Evolutionary conservation across 345 rosid species (phyloP).

Genomic region (Hibiscus mutabilis): DNA sequence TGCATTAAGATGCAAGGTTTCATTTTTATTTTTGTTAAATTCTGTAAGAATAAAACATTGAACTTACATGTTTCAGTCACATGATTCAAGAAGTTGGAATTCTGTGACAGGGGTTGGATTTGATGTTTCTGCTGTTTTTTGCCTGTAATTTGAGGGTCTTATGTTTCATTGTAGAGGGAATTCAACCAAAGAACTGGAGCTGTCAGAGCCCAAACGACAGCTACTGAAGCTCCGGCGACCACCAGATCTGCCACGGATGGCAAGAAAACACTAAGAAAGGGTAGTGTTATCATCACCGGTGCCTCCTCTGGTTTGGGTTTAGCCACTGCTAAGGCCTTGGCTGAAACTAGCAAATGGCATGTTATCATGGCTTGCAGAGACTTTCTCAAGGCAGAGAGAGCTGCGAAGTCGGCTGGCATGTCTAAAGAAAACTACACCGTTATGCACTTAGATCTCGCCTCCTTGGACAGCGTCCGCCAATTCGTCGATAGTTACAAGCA

Average conservation of each 20-base stretch:
- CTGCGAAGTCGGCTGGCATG: constrained; percentile 79
- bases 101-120: no score
- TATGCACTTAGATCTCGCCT: constrained; percentile 93
- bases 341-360: constrained; percentile 28
- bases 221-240: constrained; percentile 51
- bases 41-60: background rate
- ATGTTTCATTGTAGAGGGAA: constrained; percentile 36
- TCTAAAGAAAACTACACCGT: constrained; percentile 72
- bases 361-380: constrained; percentile 89
- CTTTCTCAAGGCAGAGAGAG: constrained; percentile 86
- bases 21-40: background rate
- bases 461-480: constrained; percentile 83
- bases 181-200: constrained; percentile 32
- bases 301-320: constrained; percentile 85
- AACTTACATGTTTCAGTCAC: background rate
- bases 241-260: constrained; percentile 35
- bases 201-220: constrained; percentile 56
- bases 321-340: constrained; percentile 79
- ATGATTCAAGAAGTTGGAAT: no score
- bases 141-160: background rate
- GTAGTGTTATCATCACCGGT: constrained; percentile 66
- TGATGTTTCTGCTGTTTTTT: background rate
- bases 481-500: constrained; percentile 62
- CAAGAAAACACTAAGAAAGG: constrained; percentile 77
- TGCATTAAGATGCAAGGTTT: constrained; percentile 62